Percentiles rank a stretch among this genome's conserved stretches.
phyloP scores from a whole-genome alignment of 768 basidiomycete genomes.

The Hericium rajendrae region DNA sequence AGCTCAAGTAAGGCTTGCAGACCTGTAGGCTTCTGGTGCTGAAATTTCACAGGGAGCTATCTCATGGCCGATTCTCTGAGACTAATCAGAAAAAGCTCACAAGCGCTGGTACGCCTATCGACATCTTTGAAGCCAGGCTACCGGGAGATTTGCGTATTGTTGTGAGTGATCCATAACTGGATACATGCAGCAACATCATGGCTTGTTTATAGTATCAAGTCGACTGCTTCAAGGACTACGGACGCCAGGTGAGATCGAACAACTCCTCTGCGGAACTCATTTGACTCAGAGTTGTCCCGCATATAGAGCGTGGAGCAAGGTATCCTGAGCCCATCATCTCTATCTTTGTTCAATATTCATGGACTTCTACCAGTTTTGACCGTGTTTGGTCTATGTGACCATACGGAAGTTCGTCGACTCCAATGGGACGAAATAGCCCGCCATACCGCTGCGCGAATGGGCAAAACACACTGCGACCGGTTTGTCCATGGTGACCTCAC shows the following conservation, averaged over 20 bases:
- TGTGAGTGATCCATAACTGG: not conserved
- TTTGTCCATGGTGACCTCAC: not conserved
- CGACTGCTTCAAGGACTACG: constrained; percentile 4
- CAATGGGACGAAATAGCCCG: not conserved
- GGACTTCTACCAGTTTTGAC: not conserved
- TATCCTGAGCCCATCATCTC: not conserved
- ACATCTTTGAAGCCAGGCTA: constrained; percentile 9
- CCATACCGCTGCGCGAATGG: not conserved
- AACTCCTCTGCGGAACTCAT: not conserved
- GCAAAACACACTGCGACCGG: not conserved
- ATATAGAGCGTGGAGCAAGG: not conserved
- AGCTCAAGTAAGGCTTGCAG: constrained; percentile 3
- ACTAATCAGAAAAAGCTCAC: constrained; percentile 8
- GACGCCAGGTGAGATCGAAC: not conserved
- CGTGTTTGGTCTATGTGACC: not conserved
- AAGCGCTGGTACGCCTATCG: constrained; percentile 3
- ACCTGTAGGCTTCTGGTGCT: not conserved
- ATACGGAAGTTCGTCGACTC: not conserved
- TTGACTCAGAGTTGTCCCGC: not conserved
- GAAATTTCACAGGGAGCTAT: constrained; percentile 4
- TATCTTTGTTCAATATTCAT: not conserved
- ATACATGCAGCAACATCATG: not conserved
- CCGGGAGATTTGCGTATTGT: constrained; percentile 7
- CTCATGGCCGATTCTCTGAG: constrained; percentile 6
- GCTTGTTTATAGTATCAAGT: constrained; percentile 7